A percentile compares a stretch with the other conserved stretches of the same genome.
Evolutionary conservation across 176 grass and related monocot species (phyloP).

Genomic region (Dactylis glomerata): DNA sequence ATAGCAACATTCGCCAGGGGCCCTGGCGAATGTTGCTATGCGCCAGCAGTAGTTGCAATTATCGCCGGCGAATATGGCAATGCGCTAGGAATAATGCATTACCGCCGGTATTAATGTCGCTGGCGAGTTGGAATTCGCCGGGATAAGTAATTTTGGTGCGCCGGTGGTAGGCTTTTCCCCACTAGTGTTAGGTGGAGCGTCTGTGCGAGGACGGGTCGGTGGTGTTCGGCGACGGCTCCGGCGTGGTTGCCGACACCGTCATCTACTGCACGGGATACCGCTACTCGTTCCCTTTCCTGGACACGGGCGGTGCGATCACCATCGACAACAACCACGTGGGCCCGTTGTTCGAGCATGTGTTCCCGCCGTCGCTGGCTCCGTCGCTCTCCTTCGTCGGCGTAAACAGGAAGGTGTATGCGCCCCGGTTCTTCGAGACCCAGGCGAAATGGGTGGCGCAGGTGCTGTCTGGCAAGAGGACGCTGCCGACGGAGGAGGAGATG

Average conservation of each 20-base stretch:
- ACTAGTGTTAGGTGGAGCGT: not conserved
- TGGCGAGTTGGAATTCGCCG: too few relatives aligned
- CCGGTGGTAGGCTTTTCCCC: too few relatives aligned
- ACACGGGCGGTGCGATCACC: constrained; percentile 11
- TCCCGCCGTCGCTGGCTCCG: constrained; percentile 29
- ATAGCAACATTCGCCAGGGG: too few relatives aligned
- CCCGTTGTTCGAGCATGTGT: constrained; percentile 32
- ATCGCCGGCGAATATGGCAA: too few relatives aligned
- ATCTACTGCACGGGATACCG: constrained; percentile 35
- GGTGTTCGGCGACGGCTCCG: constrained; percentile 29
- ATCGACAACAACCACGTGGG: constrained; percentile 26
- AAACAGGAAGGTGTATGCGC: not conserved
- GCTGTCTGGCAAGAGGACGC: too few relatives aligned
- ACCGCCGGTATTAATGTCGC: too few relatives aligned
- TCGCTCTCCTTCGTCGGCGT: constrained; percentile 39
- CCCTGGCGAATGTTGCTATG: too few relatives aligned
- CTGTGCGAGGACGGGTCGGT: constrained; percentile 7
- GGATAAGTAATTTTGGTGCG: too few relatives aligned
- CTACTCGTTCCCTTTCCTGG: constrained; percentile 35
- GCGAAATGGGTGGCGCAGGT: too few relatives aligned
- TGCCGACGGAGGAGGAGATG: not conserved
- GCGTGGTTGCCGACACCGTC: constrained; percentile 29
- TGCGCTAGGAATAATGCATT: too few relatives aligned
- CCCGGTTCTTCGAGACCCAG: too few relatives aligned
- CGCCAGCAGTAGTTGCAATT: too few relatives aligned